Evolutionary conservation across 345 rosid genomes (phyloP).

Genomic region (Murraya koenigii): DNA sequence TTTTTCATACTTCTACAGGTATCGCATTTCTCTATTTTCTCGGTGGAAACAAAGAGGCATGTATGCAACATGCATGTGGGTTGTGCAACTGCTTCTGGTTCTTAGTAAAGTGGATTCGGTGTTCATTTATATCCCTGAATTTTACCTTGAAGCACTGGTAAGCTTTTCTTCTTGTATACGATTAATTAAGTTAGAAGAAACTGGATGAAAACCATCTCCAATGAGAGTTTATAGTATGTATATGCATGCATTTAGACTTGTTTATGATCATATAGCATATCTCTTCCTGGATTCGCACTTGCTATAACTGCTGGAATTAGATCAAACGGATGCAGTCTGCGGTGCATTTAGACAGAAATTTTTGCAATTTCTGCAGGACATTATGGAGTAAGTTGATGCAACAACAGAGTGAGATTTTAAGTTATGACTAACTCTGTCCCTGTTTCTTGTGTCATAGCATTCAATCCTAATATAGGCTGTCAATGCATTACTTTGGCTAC

Average conservation of each 20-base stretch:
- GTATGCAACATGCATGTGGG: conserved; percentile 97
- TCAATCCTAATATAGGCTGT: not conserved
- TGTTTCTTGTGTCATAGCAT: not conserved
- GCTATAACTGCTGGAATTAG: not conserved
- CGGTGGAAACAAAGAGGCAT: conserved; percentile 99
- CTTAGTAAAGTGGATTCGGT: conserved; percentile 84
- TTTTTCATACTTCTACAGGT: conserved; percentile 46
- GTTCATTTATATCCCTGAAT: conserved; percentile 83
- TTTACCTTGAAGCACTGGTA: conserved; percentile 90
- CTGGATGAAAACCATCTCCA: not conserved
- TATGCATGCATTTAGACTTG: not conserved
- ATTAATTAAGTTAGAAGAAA: not conserved
- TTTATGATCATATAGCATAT: not conserved
- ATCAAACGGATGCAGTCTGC: not conserved
- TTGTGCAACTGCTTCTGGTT: conserved; percentile 80
- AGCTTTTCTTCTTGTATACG: conserved; percentile 15
- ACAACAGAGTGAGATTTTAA: not conserved
- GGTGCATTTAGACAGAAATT: not conserved
- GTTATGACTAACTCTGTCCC: not conserved
- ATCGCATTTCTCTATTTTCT: conserved; percentile 75
- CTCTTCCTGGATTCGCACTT: not conserved
- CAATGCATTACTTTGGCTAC: not conserved
- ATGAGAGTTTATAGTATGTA: not conserved
- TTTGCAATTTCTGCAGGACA: not conserved
- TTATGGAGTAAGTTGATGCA: not conserved